phyloP scores from a whole-genome alignment of 805 yeast genomes.

The Jamesozyma gamospora region DNA sequence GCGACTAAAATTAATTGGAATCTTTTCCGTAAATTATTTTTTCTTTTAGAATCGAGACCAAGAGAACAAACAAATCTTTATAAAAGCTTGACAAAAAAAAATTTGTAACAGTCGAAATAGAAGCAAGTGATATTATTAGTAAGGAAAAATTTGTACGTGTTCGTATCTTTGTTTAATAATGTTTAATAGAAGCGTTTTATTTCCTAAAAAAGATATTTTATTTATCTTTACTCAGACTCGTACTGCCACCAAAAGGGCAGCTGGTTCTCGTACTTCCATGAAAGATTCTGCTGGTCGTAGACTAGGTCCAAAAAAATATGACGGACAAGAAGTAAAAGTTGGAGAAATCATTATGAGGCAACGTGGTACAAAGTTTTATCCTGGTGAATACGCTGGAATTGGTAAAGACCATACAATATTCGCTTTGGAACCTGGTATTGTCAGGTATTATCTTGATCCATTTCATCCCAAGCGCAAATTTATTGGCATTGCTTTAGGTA shows the following conservation, averaged over 20 bases:
- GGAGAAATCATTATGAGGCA: slow-evolving; percentile 90
- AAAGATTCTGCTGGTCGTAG: slow-evolving; percentile 93
- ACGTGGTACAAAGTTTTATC: slow-evolving; percentile 88
- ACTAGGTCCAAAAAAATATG: slow-evolving; percentile 81
- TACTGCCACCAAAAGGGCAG: slow-evolving; percentile 86
- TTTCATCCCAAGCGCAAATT: slow-evolving; percentile 90
- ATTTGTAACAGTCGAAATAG: no score
- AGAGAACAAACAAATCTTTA: no score
- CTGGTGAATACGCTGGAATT: slow-evolving; percentile 83
- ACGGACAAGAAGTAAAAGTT: slow-evolving; percentile 59
- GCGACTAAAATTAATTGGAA: no score
- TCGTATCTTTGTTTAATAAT: no score
- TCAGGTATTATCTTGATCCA: slow-evolving; percentile 85
- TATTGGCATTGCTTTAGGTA: slow-evolving; percentile 73
- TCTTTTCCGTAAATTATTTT: no score
- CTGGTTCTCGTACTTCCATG: slow-evolving; percentile 90
- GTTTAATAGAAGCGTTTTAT: slow-evolving; percentile 2
- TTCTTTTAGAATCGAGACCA: no score
- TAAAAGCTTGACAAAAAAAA: no score
- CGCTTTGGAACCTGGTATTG: slow-evolving; percentile 89
- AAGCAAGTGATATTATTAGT: no score
- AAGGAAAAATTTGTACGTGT: no score
- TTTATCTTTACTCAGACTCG: slow-evolving; percentile 41
- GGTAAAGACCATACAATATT: slow-evolving; percentile 91
- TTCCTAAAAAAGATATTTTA: neutral